phyloP scores from a whole-genome alignment of 2,329 filamentous ascomycete species.

The Hymenotorrendiella dingleyae region DNA sequence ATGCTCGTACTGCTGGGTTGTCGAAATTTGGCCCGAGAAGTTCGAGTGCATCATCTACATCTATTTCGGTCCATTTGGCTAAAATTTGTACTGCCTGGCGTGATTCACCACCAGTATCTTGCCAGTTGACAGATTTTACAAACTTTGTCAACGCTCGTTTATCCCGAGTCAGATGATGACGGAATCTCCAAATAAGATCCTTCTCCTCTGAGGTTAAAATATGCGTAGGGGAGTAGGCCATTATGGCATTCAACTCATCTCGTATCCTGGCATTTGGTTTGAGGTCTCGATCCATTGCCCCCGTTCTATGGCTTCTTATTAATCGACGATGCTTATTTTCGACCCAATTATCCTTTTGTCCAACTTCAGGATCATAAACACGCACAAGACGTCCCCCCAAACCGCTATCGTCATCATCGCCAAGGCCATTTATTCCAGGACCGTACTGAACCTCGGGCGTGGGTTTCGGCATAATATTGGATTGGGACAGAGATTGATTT shows the following conservation, averaged over 20 bases:
- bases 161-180: slow-evolving; percentile 87
- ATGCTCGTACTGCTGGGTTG: slow-evolving; percentile 80
- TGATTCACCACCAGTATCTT: slow-evolving; percentile 68
- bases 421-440: slow-evolving; percentile 74
- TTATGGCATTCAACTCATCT: slow-evolving; percentile 85
- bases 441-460: slow-evolving; percentile 86
- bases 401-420: slow-evolving; percentile 41
- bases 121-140: slow-evolving; percentile 96
- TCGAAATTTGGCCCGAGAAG: slow-evolving; percentile 88
- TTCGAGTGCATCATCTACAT: slow-evolving; percentile 93
- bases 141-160: slow-evolving; percentile 94
- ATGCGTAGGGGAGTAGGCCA: slow-evolving; percentile 90
- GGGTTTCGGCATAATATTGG: slow-evolving; percentile 67
- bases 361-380: slow-evolving; percentile 91
- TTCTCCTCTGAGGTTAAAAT: slow-evolving; percentile 85
- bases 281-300: slow-evolving; percentile 89
- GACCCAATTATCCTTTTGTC: slow-evolving; percentile 83
- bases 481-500: slow-evolving; percentile 55
- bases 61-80: slow-evolving; percentile 91
- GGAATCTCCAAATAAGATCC: slow-evolving; percentile 94
- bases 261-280: slow-evolving; percentile 95
- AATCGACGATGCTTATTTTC: slow-evolving; percentile 91
- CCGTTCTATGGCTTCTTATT: slow-evolving; percentile 82
- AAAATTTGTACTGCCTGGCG: slow-evolving; percentile 86
- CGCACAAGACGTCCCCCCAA: slow-evolving; percentile 62